phyloP scores from a whole-genome alignment of 140 eudicot species.

The Oenanthe javanica region DNA sequence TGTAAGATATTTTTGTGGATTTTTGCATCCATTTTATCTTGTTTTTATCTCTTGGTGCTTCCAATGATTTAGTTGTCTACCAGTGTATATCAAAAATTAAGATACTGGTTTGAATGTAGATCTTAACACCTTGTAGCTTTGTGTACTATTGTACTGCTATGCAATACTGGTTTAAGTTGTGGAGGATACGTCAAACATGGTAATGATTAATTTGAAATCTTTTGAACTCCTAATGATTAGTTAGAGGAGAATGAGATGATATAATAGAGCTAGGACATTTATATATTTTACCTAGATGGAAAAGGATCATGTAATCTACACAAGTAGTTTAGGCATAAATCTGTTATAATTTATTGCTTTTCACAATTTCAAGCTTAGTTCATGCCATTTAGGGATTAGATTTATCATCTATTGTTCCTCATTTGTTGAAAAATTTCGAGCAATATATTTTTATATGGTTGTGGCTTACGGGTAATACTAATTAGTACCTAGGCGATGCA shows the following conservation, averaged over 20 bases:
- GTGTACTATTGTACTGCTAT: too few species aligned
- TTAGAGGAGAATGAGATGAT: neutral
- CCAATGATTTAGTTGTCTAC: neutral
- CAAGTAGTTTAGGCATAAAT: neutral
- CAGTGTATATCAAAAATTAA: neutral
- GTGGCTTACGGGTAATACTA: too few species aligned
- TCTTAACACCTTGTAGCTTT: too few species aligned
- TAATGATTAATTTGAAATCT: neutral
- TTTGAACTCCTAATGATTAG: neutral
- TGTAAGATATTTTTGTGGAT: conserved; percentile 33
- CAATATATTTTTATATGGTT: too few species aligned
- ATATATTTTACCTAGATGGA: neutral
- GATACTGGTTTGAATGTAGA: too few species aligned
- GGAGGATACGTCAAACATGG: too few species aligned
- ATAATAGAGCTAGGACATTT: neutral
- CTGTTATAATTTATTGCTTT: neutral
- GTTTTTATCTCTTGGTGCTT: neutral
- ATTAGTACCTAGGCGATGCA: too few species aligned
- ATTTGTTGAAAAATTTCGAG: neutral
- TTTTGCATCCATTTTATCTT: neutral
- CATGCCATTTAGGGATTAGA: neutral
- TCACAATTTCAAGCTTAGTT: neutral
- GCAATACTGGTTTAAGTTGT: neutral
- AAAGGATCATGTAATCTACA: neutral
- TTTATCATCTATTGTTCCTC: neutral